Conservation (phyloP, 805 yeast genomes). For the Sungouiella thailandica region DNA sequence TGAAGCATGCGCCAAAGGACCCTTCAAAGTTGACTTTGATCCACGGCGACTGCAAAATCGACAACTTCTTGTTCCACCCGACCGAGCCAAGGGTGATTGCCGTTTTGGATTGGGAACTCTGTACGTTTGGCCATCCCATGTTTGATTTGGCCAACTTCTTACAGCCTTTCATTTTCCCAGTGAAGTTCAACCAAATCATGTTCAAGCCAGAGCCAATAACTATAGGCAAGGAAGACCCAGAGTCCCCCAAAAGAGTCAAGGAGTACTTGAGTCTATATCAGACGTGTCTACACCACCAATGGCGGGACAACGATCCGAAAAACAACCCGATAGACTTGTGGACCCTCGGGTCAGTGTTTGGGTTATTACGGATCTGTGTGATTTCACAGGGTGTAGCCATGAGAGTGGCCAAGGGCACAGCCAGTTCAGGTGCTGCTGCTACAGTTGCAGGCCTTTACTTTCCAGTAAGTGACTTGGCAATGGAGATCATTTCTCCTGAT, state of each 20-base stretch:
- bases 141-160: conserved; percentile 57
- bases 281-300: conserved; percentile 17
- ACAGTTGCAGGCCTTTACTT: conserved; percentile 33
- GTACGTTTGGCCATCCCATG: conserved; percentile 61
- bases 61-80: conserved; percentile 59
- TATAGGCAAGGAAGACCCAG: conserved; percentile 30
- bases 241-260: conserved; percentile 16
- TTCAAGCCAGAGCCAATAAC: conserved; percentile 23
- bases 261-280: conserved; percentile 25
- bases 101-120: conserved; percentile 61
- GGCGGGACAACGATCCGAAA: conserved; percentile 30
- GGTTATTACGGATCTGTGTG: conserved; percentile 49
- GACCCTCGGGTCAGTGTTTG: conserved; percentile 53
- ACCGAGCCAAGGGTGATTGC: conserved; percentile 46
- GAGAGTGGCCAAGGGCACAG: conserved; percentile 47
- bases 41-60: conserved; percentile 63
- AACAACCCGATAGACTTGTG: conserved; percentile 44
- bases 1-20: conserved; percentile 42
- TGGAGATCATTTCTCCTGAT: conserved; percentile 4
- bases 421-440: conserved; percentile 48
- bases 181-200: conserved; percentile 24
- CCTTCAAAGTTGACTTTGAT: conserved; percentile 42
- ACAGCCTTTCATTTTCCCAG: conserved; percentile 49
- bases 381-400: conserved; percentile 61
- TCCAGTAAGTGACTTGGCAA: conserved; percentile 26